A percentile compares a stretch with the other conserved stretches of the same genome.
Conservation (phyloP, 495 filamentous ascomycete species). For the Apiosordaria backusii region DNA sequence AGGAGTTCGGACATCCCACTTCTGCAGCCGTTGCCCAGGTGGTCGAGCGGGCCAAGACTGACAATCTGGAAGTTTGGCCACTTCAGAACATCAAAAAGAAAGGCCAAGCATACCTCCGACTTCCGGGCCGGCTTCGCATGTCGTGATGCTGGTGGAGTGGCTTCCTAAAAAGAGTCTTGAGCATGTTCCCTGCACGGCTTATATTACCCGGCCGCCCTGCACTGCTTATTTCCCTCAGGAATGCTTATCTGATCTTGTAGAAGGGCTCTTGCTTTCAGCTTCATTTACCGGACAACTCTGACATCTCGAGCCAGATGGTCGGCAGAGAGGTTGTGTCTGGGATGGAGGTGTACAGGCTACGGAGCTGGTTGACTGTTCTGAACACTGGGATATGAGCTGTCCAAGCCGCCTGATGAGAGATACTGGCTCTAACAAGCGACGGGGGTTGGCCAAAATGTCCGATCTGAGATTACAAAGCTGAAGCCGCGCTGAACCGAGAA, state of each 20-base stretch:
- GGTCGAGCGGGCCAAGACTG: conserved; percentile 18
- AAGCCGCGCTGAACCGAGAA: not conserved
- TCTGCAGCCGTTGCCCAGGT: not conserved
- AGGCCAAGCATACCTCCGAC: conserved; percentile 17
- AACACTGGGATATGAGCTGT: not conserved
- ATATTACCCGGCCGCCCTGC: conserved; percentile 12
- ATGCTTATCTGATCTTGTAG: not conserved
- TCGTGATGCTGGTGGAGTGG: conserved; percentile 4
- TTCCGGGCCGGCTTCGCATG: conserved; percentile 26
- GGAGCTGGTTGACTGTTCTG: not conserved
- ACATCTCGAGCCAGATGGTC: not conserved
- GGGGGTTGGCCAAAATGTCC: not conserved
- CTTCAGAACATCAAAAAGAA: conserved; percentile 1
- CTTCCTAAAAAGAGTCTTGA: conserved; percentile 6
- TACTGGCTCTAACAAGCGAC: conserved; percentile 3
- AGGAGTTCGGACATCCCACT: not conserved
- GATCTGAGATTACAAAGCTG: not conserved
- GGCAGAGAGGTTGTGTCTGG: not conserved
- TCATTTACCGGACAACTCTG: not conserved
- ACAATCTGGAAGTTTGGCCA: conserved; percentile 18
- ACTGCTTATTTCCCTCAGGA: conserved; percentile 1
- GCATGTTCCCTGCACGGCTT: conserved; percentile 6
- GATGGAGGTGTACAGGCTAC: not conserved
- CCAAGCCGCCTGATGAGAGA: not conserved
- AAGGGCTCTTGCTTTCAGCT: not conserved